Percentiles rank a stretch among this genome's conserved stretches.
phyloP scores from a whole-genome alignment of 148 eudicot species.

The Persicaria tinctoria region DNA sequence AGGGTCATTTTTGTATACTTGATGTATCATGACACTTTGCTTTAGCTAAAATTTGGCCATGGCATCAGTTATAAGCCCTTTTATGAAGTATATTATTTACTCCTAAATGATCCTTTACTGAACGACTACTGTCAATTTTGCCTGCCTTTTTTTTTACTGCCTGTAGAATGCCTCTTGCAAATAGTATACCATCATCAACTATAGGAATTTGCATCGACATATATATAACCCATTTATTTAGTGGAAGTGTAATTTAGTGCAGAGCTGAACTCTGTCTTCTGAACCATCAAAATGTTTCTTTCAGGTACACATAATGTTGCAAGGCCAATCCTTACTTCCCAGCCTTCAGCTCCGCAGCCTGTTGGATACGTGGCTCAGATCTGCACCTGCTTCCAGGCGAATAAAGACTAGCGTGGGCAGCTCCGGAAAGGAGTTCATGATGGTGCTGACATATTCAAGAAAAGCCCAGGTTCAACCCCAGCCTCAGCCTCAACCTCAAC shows the following conservation, averaged over 20 bases:
- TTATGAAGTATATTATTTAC: background rate
- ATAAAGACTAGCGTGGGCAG: slow-evolving; percentile 44
- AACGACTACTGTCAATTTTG: background rate
- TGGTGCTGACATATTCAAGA: slow-evolving; percentile 57
- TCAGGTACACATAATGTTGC: slow-evolving; percentile 68
- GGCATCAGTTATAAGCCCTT: background rate
- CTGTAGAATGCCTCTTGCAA: background rate
- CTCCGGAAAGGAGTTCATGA: slow-evolving; percentile 70
- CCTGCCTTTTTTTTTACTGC: background rate
- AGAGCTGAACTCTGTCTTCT: background rate
- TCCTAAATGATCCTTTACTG: background rate
- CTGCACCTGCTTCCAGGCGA: slow-evolving; percentile 32
- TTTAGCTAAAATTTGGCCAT: background rate
- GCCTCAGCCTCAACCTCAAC: slow-evolving; percentile 14
- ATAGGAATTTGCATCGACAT: too few species aligned
- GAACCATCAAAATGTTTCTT: background rate
- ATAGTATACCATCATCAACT: background rate
- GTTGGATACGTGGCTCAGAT: slow-evolving; percentile 58
- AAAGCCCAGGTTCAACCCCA: slow-evolving; percentile 16
- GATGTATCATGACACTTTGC: background rate
- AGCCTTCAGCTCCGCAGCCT: slow-evolving; percentile 43
- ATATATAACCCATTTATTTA: background rate
- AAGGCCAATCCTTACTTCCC: slow-evolving; percentile 66
- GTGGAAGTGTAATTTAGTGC: background rate
- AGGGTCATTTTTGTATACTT: background rate